Evolutionary conservation across 805 yeast genomes (phyloP).

Genomic region (Kazachstania bromeliacearum): DNA sequence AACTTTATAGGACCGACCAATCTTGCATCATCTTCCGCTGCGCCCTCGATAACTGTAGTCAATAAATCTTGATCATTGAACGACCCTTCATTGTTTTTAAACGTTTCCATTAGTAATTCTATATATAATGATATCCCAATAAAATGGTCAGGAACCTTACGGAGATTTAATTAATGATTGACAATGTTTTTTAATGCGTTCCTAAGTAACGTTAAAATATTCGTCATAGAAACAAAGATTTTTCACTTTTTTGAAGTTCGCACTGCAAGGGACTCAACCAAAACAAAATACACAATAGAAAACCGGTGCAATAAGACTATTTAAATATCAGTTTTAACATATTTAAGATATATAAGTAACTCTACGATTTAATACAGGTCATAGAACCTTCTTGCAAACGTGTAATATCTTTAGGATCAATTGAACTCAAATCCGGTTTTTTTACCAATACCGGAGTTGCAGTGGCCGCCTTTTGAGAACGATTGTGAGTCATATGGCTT

Average conservation of each 20-base stretch:
- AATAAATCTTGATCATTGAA: background rate
- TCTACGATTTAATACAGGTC: slow-evolving; percentile 57
- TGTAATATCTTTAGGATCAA: slow-evolving; percentile 31
- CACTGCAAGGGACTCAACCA: too few species aligned
- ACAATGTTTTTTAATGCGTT: too few species aligned
- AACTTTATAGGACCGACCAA: slow-evolving; percentile 15
- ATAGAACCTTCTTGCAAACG: slow-evolving; percentile 64
- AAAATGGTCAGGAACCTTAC: too few species aligned
- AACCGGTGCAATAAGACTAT: background rate
- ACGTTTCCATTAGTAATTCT: background rate
- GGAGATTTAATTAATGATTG: too few species aligned
- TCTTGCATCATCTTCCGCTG: slow-evolving; percentile 18
- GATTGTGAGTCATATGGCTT: slow-evolving; percentile 94
- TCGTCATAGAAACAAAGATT: too few species aligned
- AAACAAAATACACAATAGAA: background rate
- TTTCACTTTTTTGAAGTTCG: too few species aligned
- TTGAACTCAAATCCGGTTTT: background rate
- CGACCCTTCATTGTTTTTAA: background rate
- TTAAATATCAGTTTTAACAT: background rate
- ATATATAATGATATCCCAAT: background rate
- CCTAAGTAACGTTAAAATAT: too few species aligned
- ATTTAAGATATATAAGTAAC: background rate
- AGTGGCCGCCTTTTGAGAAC: slow-evolving; percentile 42
- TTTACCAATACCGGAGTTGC: slow-evolving; percentile 10
- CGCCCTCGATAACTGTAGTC: slow-evolving; percentile 16